Evolutionary conservation across 1,284 basidiomycete genomes (phyloP).

Genomic region (Pseudozyma thailandica): DNA sequence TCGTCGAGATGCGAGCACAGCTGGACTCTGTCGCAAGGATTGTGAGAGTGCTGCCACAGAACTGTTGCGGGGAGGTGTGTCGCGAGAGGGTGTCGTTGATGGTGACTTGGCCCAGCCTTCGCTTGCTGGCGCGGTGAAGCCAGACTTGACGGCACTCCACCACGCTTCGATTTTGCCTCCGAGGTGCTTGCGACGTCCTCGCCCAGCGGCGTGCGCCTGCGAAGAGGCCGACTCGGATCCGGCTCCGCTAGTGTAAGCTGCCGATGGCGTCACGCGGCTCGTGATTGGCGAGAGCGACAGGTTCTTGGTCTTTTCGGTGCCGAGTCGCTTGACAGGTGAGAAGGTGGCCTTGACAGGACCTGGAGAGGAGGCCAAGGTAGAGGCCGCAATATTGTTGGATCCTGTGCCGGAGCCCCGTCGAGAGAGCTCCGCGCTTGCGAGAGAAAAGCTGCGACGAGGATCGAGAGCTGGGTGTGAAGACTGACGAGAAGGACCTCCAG

Average conservation of each 20-base stretch:
- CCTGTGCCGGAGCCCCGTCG: slow-evolving; percentile 10
- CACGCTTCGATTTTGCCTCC: slow-evolving; percentile 63
- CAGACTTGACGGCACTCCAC: slow-evolving; percentile 65
- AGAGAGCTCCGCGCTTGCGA: slow-evolving; percentile 37
- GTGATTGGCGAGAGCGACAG: slow-evolving; percentile 58
- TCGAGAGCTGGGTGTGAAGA: slow-evolving; percentile 20
- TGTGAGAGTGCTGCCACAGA: slow-evolving; percentile 36
- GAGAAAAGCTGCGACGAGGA: slow-evolving; percentile 40
- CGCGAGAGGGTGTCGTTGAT: slow-evolving; percentile 14
- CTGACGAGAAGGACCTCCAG: slow-evolving; percentile 16
- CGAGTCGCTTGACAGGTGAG: slow-evolving; percentile 40
- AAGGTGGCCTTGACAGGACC: slow-evolving; percentile 29
- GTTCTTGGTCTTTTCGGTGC: slow-evolving; percentile 47
- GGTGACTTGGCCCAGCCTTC: slow-evolving; percentile 32
- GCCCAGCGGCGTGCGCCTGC: slow-evolving; percentile 35
- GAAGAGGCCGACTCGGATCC: slow-evolving; percentile 24
- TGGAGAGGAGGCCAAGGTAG: slow-evolving; percentile 19
- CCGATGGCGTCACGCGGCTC: slow-evolving; percentile 40
- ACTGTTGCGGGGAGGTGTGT: slow-evolving; percentile 18
- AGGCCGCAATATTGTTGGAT: slow-evolving; percentile 9
- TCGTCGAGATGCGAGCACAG: slow-evolving; percentile 7
- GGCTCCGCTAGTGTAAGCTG: slow-evolving; percentile 31
- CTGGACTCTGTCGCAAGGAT: slow-evolving; percentile 32
- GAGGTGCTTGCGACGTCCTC: slow-evolving; percentile 51
- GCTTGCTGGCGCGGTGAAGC: slow-evolving; percentile 43